Evolutionary conservation across 306 rosid species (phyloP).

Genomic region (Hylodesmum podocarpum): DNA sequence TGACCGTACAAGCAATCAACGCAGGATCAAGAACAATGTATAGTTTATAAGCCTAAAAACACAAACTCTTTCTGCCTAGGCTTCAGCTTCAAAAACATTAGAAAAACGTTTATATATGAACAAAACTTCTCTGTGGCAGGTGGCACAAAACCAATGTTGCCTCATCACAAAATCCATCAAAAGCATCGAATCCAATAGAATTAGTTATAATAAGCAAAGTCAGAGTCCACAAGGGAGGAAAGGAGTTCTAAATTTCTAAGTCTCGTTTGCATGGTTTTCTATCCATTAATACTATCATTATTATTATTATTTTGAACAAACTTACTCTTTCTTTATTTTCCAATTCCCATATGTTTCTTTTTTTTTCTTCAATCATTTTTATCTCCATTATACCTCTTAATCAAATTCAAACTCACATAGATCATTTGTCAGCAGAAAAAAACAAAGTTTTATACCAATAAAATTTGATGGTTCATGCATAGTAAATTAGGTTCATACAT

Average conservation of each 20-base stretch:
- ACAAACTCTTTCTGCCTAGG: constrained; percentile 42
- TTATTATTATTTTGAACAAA: too few relatives aligned
- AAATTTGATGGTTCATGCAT: too few relatives aligned
- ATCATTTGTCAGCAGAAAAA: too few relatives aligned
- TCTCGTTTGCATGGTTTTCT: constrained; percentile 18
- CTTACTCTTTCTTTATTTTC: too few relatives aligned
- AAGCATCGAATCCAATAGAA: constrained; percentile 28
- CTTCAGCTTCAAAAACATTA: constrained; percentile 48
- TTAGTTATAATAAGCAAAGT: constrained; percentile 27
- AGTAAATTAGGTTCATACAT: too few relatives aligned
- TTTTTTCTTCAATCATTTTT: too few relatives aligned
- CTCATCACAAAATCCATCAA: constrained; percentile 23
- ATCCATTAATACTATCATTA: too few relatives aligned
- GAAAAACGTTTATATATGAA: neutral
- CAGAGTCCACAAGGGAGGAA: constrained; percentile 16
- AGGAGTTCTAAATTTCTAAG: constrained; percentile 19
- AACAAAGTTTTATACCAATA: too few relatives aligned
- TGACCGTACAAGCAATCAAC: constrained; percentile 29
- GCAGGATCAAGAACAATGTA: constrained; percentile 49
- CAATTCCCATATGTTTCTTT: too few relatives aligned
- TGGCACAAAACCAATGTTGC: constrained; percentile 20
- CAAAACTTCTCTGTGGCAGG: constrained; percentile 31
- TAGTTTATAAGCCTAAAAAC: constrained; percentile 24
- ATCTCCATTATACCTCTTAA: too few relatives aligned
- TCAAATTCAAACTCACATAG: too few relatives aligned